Base-by-base conservation (phyloP, 169 alveolate species). In the Cryptosporidium tyzzeri region DNA sequence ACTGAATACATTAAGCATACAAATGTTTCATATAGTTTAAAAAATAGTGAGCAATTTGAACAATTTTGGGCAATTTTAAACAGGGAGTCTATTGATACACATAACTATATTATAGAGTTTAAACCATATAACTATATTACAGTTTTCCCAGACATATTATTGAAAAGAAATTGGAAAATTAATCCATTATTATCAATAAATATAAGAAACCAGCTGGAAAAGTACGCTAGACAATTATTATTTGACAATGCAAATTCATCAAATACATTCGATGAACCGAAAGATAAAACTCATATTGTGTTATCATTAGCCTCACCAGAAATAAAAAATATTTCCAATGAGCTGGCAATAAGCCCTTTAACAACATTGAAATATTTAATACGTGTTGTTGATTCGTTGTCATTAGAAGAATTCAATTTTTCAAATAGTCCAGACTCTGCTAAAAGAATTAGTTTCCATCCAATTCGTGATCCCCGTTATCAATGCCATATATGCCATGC, bases 351-450 rank as follows among this genome's bases (percentile, higher is more conserved):
- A 26, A 23, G 29, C 2, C 89, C 89, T 18, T 44, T 80, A 33
- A 62, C 75, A 5, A 62, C 80, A 16, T 21, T 80, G 59, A 37
- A 45, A 44, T 80, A 80, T 29, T 65, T 80, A 50, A n/a, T 62
- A 67, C 89, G 89, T 65, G 89, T 80, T 45, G 89, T 80, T 37
- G 89, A 80, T 39, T 80, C 89, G 6, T 31, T 80, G n/a, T 62
- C 89, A 41, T 18, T 65, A 18, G 75, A 39, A 29, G 35, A 37
- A 62, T 23, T 26, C 31, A 23, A 35, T 2, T 44, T 35, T 65
- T 18, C 62, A 26, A 55, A 59, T 45, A 45, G 16, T 33, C 26
- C 31, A 3, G 26, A 14, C 21, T 35, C 7, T 21, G n/a, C 10
- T n/a, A 80, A 80, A 2, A 70, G 29, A 62, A 45, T 80, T 9